Evolutionary conservation across 1,284 basidiomycete genomes (phyloP).

Genomic region (Ceratobasidium sp.): DNA sequence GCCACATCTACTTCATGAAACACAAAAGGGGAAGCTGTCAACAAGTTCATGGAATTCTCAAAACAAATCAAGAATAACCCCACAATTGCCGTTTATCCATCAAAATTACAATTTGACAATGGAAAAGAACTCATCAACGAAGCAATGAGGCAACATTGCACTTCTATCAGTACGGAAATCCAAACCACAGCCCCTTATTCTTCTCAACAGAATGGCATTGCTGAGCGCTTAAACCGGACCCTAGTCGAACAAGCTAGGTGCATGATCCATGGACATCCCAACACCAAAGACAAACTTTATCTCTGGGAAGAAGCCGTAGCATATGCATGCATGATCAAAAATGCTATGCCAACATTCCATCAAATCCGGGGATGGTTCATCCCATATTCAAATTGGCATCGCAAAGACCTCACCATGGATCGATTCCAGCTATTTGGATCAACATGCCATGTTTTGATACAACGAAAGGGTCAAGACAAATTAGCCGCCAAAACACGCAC

Average conservation of each 20-base stretch:
- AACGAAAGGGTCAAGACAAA: not conserved
- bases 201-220: conserved; percentile 45
- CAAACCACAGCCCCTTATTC: conserved; percentile 43
- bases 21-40: not conserved
- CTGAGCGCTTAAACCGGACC: conserved; percentile 46
- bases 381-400: not conserved
- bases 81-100: too few species aligned
- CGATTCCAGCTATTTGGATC: not conserved
- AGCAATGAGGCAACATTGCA: not conserved
- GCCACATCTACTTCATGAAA: not conserved
- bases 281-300: not conserved
- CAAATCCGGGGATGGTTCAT: not conserved
- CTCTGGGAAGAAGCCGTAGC: conserved; percentile 10
- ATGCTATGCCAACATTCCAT: not conserved
- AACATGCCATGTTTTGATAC: conserved; percentile 1
- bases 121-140: not conserved
- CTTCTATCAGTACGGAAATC: not conserved
- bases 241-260: conserved; percentile 26
- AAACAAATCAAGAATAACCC: too few species aligned
- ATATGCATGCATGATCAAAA: not conserved
- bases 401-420: not conserved
- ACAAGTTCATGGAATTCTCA: not conserved
- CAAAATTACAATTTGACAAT: not conserved
- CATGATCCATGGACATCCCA: conserved; percentile 16
- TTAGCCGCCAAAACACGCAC: not conserved